Evolutionary conservation across 345 rosid species (phyloP).

Genomic region (Populus deltoides): DNA sequence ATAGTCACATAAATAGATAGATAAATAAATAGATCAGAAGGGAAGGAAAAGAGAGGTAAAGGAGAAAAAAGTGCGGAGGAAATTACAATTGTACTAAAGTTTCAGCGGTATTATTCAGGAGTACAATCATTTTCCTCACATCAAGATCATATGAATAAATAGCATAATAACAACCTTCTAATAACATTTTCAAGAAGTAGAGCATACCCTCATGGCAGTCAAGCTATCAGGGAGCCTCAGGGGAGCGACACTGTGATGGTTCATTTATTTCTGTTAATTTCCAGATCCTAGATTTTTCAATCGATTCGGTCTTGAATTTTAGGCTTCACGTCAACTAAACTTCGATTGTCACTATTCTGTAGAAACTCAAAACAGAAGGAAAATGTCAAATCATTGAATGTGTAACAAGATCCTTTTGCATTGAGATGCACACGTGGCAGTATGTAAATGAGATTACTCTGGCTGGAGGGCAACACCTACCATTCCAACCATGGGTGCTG

Average conservation of each 20-base stretch:
- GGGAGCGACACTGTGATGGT: conserved; percentile 64
- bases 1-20: not conserved
- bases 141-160: not conserved
- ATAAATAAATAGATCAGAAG: not conserved
- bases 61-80: not conserved
- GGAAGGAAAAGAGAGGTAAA: too few species aligned
- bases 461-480: conserved; percentile 29
- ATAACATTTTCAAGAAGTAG: not conserved
- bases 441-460: not conserved
- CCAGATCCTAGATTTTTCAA: conserved; percentile 64
- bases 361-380: conserved; percentile 24
- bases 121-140: not conserved
- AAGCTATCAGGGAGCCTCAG: conserved; percentile 61
- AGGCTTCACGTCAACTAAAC: conserved; percentile 60
- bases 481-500: conserved; percentile 55
- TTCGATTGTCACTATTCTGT: conserved; percentile 52
- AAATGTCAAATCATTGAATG: not conserved
- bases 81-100: not conserved
- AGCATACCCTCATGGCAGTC: conserved; percentile 55
- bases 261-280: conserved; percentile 73
- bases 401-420: not conserved
- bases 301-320: conserved; percentile 55
- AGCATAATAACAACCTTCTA: not conserved
- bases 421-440: not conserved
- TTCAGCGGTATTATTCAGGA: not conserved